Percentiles rank a stretch among this genome's conserved stretches.
phyloP scores from a whole-genome alignment of 2,329 filamentous ascomycete genomes.

The Monosporascus sp. region DNA sequence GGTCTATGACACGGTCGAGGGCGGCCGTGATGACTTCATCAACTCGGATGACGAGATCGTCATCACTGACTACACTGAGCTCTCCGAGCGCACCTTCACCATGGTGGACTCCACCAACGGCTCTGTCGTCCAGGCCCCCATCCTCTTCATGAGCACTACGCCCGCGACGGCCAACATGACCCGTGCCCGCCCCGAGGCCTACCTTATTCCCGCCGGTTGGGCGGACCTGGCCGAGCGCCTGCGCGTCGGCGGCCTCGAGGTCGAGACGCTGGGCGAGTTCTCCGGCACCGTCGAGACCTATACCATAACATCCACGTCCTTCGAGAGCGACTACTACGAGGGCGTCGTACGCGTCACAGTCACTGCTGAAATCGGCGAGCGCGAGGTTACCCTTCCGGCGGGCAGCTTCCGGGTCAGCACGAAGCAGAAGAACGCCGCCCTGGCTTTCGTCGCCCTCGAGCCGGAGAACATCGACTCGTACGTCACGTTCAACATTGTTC shows the following conservation, averaged over 20 bases:
- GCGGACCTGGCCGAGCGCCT: constrained; percentile 17
- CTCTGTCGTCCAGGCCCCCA: constrained; percentile 14
- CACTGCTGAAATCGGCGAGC: constrained; percentile 9
- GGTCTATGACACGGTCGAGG: constrained; percentile 17
- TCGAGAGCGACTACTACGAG: constrained; percentile 16
- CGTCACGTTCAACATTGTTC: constrained; percentile 20
- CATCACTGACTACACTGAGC: constrained; percentile 17
- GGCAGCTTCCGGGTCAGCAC: constrained; percentile 18
- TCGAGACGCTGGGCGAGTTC: constrained; percentile 18
- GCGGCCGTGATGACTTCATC: constrained; percentile 17
- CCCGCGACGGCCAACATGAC: constrained; percentile 18
- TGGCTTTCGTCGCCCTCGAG: constrained; percentile 22
- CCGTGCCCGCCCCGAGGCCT: constrained; percentile 17
- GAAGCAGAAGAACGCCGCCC: constrained; percentile 20
- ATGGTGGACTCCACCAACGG: constrained; percentile 18
- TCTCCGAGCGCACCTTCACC: constrained; percentile 14
- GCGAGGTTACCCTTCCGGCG: constrained; percentile 13
- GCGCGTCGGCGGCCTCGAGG: constrained; percentile 13
- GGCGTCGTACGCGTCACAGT: constrained; percentile 20
- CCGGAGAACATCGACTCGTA: constrained; percentile 23
- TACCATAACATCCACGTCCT: constrained; percentile 10
- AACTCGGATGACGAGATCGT: constrained; percentile 17
- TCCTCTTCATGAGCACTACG: constrained; percentile 17
- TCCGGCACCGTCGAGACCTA: constrained; percentile 15
- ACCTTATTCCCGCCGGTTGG: constrained; percentile 20